Conservation (phyloP, 768 basidiomycete genomes). For the Auricularia cornea region DNA sequence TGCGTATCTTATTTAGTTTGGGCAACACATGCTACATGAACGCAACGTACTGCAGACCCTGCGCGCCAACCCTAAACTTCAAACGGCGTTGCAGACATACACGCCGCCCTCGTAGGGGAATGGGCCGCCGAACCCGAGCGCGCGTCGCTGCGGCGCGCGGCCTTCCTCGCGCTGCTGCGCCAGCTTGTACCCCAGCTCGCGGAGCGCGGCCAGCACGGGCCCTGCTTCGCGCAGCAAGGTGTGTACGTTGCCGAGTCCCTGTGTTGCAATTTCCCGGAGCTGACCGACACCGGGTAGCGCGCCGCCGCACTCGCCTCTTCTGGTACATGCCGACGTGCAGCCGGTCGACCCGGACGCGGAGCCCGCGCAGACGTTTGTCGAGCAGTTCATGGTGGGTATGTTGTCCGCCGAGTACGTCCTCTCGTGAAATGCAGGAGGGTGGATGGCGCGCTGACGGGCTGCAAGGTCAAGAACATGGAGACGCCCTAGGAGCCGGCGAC, state of each 20-base stretch:
- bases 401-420: conserved; percentile 58
- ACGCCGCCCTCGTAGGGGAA: conserved; percentile 27
- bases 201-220: conserved; percentile 47
- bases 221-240: conserved; percentile 77
- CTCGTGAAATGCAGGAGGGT: not conserved
- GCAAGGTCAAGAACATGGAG: conserved; percentile 73
- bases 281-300: conserved; percentile 39
- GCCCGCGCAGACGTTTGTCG: conserved; percentile 45
- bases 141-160: conserved; percentile 44
- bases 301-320: conserved; percentile 10
- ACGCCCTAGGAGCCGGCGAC: conserved; percentile 68
- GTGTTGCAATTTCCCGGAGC: conserved; percentile 41
- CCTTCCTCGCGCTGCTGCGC: conserved; percentile 62
- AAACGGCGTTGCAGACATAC: conserved; percentile 55
- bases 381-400: conserved; percentile 73
- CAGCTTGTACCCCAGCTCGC: conserved; percentile 85
- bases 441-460: not conserved
- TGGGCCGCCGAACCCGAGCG: conserved; percentile 23
- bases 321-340: too few relatives aligned
- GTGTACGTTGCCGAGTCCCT: too few relatives aligned
- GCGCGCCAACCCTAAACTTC: conserved; percentile 89
- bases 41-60: conserved; percentile 91
- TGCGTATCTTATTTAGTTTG: conserved; percentile 37
- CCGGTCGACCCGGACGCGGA: too few relatives aligned
- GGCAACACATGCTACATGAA: conserved; percentile 99